Evolutionary conservation across 2,329 filamentous ascomycete species (phyloP), one percentile per base, ranked within the genome.

Genomic region (Coccinonectria pachysandricola): DNA sequence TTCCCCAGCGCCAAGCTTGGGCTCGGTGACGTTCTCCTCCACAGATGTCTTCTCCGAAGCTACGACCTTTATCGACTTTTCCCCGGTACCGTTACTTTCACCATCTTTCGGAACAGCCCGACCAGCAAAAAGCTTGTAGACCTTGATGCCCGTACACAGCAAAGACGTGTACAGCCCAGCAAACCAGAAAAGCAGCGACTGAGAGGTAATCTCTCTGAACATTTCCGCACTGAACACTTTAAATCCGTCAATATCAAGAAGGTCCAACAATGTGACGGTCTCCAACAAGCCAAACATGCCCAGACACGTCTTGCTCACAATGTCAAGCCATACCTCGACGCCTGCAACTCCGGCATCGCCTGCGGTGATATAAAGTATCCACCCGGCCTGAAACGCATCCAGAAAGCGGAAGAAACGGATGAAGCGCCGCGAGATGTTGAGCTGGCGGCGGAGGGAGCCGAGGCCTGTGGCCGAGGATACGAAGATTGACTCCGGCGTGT

Each of bases 171-270:
- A 54, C 12, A 84, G 55, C 0, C 67, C 66, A 19, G 75, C 69
- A 36, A 83, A 68, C 80, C 80, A 86, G 51, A 79, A 75, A 27
- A 72, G 66, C 53, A 80, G 72, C 1, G 69, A 71, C 52, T 84
- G 75, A 12, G 65, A 34, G 23, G 71, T 60, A 4, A 79, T 42
- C 14, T 36, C 40, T n/a, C 42, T 40, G 10, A 64, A 64, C 49
- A 58, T 45, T 19, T 60, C 63, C 1, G 64, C 41, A 1, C 64
- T 65, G 56, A 77, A 75, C 8, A 71, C 49, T 23, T 66, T 56
- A 35, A 73, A 36, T 27, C 56, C 57, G 21, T 53, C 40, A 11
- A 67, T 47, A 11, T 45, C 46, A 25, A 64, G 38, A 14, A 62
- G 51, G 56, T 79, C 63, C 34, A 74, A 59, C 24, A 81, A 64